These are phyloP conservation scores for Chlorociboria aeruginascens DNA, from an alignment of 495 filamentous ascomycete species.

Conservation along the genomic window DNA sequence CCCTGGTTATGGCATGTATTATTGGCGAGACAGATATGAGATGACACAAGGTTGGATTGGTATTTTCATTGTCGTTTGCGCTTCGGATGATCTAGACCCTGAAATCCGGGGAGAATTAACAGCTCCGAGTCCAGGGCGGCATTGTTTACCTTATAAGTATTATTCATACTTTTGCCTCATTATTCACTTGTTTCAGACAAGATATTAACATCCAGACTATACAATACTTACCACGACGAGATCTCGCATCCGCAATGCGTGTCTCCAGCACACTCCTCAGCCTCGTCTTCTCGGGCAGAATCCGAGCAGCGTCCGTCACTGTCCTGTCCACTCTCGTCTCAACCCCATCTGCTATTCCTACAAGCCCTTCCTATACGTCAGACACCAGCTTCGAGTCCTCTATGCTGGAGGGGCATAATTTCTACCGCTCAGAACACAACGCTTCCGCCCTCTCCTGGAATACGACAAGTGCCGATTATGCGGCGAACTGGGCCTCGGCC, in stretches of 20 bases:
- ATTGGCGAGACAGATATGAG: background rate
- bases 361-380: slow-evolving; percentile 31
- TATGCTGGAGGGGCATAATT: slow-evolving; percentile 55
- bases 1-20: background rate
- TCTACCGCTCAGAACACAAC: slow-evolving; percentile 52
- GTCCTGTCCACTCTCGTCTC: slow-evolving; percentile 6
- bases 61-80: no score
- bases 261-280: background rate
- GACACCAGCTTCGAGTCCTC: slow-evolving; percentile 37
- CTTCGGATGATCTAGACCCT: no score
- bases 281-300: background rate
- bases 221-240: no score
- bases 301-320: slow-evolving; percentile 6
- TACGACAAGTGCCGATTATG: slow-evolving; percentile 42
- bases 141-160: no score
- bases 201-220: no score
- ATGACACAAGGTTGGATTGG: no score
- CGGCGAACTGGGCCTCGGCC: slow-evolving; percentile 33
- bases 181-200: no score
- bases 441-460: slow-evolving; percentile 56
- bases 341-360: background rate
- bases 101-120: no score
- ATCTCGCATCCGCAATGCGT: background rate
- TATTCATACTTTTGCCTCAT: no score
- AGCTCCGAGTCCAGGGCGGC: no score